These are phyloP conservation scores for Glycine tomentella DNA, from an alignment of 306 rosid genomes.

Conservation along the genomic window DNA sequence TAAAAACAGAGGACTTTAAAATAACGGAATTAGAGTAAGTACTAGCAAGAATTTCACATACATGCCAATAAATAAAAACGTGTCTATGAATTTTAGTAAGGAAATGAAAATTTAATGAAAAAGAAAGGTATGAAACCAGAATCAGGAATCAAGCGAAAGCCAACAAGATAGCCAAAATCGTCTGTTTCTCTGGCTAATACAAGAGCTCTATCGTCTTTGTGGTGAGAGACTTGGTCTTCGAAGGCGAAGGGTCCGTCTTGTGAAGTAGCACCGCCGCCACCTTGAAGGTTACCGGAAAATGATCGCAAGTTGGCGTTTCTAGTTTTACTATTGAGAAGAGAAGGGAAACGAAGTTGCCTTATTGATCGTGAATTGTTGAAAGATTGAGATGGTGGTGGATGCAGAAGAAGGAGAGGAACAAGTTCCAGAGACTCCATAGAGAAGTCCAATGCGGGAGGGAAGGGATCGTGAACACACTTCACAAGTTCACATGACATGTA, in stretches of 20 bases:
- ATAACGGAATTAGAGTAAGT: background rate
- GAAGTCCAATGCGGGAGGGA: constrained; percentile 42
- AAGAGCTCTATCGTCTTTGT: constrained; percentile 39
- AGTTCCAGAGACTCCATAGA: constrained; percentile 62
- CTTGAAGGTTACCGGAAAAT: constrained; percentile 25
- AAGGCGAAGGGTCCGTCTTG: constrained; percentile 46
- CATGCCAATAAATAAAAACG: background rate
- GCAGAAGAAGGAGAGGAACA: constrained; percentile 39
- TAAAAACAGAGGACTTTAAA: background rate
- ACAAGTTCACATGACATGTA: constrained; percentile 27
- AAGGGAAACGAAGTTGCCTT: constrained; percentile 42
- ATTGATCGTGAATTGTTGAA: constrained; percentile 2
- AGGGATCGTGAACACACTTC: constrained; percentile 41
- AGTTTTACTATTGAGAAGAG: constrained; percentile 36
- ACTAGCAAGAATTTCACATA: background rate
- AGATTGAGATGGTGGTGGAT: constrained; percentile 20
- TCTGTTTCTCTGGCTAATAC: constrained; percentile 56
- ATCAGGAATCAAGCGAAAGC: constrained; percentile 55
- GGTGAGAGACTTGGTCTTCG: constrained; percentile 34
- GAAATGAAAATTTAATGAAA: background rate
- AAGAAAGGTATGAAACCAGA: constrained; percentile 44
- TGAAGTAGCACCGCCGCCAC: constrained; percentile 29
- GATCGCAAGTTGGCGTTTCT: constrained; percentile 46
- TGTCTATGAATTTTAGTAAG: background rate
- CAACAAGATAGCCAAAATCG: constrained; percentile 59